Base-by-base conservation (phyloP, 306 rosid species). In the Fagus sylvatica region DNA sequence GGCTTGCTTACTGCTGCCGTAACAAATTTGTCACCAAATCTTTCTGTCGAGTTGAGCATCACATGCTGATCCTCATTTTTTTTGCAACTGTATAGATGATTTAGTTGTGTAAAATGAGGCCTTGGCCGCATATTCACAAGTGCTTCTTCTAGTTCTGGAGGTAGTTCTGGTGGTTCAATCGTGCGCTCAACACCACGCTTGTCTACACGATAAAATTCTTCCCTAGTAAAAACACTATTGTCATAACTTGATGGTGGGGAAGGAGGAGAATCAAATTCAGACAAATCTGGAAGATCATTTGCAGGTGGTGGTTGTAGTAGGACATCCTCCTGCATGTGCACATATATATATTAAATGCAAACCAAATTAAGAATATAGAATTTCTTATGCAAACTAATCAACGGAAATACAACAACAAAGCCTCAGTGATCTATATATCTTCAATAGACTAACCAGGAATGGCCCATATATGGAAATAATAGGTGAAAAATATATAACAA, bases 171-270 rank as follows among this genome's bases (percentile, higher is more conserved):
- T 17, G 97, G 97, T 32, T 19, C 40, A 69, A 90, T 88, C 76
- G 80, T 87, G 40, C 85, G 72, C 81, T 92, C 60, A 16, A 32
- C 34, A 6, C 69, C 42, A 32, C 32, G n/a, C 32, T 12, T 33
- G 40, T 40, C 33, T 62, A 5, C 13, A 33, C 13, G 17, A 13
- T 12, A 62, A 34, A 62, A 62, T 12, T 94, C 97, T 6, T 89
- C 90, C 11, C 87, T 90, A 5, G 69, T 78, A 57, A 92, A 78
- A 74, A 40, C 49, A 51, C 77, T 75, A 84, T 88, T 90, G 42
- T 89, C 89, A 13, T 94, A 94, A 87, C 97, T 94, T 41, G 91
- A 87, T 53, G 95, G 88, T 22, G 98, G 97, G 17, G 97, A 92
- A 59, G 91, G 82, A 43, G 95, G 93, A 79, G 80, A 66, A 74